Evolutionary conservation across 768 basidiomycete species (phyloP).

Genomic region (Amanita polypyramis): DNA sequence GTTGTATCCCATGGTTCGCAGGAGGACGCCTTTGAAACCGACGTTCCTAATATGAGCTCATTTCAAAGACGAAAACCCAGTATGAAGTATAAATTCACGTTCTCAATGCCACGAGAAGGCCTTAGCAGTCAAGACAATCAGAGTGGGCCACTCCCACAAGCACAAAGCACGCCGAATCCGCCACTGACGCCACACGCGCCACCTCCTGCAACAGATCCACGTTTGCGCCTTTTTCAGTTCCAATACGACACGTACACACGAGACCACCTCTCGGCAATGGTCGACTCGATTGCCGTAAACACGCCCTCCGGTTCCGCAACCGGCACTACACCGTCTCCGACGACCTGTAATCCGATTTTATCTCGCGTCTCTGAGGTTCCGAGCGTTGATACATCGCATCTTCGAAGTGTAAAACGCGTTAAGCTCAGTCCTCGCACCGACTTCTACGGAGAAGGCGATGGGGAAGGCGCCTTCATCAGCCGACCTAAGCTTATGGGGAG

Average conservation of each 20-base stretch:
- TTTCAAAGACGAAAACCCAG: constrained; percentile 35
- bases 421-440: constrained; percentile 65
- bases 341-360: constrained; percentile 32
- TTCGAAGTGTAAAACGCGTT: constrained; percentile 72
- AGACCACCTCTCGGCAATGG: constrained; percentile 87
- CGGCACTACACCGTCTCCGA: constrained; percentile 33
- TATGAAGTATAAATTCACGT: constrained; percentile 62
- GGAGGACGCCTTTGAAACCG: constrained; percentile 39
- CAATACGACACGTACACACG: constrained; percentile 96
- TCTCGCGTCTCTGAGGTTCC: constrained; percentile 39
- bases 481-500: constrained; percentile 38
- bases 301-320: constrained; percentile 50
- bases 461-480: constrained; percentile 33
- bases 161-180: constrained; percentile 51
- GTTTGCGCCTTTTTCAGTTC: constrained; percentile 81
- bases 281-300: constrained; percentile 87
- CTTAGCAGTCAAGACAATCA: constrained; percentile 19
- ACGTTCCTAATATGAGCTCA: constrained; percentile 37
- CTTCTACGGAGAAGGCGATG: constrained; percentile 41
- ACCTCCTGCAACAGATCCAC: constrained; percentile 51
- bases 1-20: constrained; percentile 10
- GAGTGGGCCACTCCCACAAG: constrained; percentile 31
- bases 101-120: constrained; percentile 42
- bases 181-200: constrained; percentile 17
- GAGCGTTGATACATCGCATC: constrained; percentile 32